A percentile compares a stretch with the other conserved stretches of the same genome.
Evolutionary conservation across 1,284 basidiomycete species (phyloP).

Genomic region (Pascua guehoae): DNA sequence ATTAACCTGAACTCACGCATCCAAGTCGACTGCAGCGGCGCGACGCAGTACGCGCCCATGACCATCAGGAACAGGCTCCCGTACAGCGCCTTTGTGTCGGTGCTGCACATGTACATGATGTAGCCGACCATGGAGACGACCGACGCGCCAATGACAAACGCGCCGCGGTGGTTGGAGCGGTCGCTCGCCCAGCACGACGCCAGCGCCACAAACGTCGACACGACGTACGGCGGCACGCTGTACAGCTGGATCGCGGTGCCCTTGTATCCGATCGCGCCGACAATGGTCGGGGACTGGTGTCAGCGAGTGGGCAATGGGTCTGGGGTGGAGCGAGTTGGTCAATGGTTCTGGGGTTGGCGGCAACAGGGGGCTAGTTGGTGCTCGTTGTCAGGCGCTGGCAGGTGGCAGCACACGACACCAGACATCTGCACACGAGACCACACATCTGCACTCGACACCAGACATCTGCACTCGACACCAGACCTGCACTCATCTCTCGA

Average conservation of each 20-base stretch:
- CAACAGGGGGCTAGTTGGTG: too few species aligned
- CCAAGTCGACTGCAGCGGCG: slow-evolving; percentile 34
- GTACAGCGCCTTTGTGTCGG: slow-evolving; percentile 32
- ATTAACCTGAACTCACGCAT: slow-evolving; percentile 19
- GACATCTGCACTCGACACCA: too few species aligned
- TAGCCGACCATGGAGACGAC: slow-evolving; percentile 34
- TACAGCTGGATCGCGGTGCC: slow-evolving; percentile 42
- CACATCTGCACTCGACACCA: too few species aligned
- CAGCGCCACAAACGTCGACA: slow-evolving; percentile 54
- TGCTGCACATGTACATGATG: slow-evolving; percentile 34
- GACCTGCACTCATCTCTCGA: too few species aligned
- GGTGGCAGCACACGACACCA: too few species aligned
- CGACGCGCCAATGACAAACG: slow-evolving; percentile 34
- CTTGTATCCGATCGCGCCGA: slow-evolving; percentile 55
- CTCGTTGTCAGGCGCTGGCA: too few species aligned
- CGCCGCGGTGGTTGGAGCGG: slow-evolving; percentile 54
- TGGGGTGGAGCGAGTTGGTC: too few species aligned
- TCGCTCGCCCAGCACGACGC: slow-evolving; percentile 57
- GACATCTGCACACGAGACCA: too few species aligned
- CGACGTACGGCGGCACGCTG: slow-evolving; percentile 57
- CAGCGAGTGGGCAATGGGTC: background rate
- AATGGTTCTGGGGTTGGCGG: too few species aligned
- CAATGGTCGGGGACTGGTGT: slow-evolving; percentile 40
- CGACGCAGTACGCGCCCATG: slow-evolving; percentile 38
- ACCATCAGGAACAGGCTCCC: slow-evolving; percentile 42